phyloP scores from a whole-genome alignment of 441 rosid genomes.

The Raphanus hybrid region DNA sequence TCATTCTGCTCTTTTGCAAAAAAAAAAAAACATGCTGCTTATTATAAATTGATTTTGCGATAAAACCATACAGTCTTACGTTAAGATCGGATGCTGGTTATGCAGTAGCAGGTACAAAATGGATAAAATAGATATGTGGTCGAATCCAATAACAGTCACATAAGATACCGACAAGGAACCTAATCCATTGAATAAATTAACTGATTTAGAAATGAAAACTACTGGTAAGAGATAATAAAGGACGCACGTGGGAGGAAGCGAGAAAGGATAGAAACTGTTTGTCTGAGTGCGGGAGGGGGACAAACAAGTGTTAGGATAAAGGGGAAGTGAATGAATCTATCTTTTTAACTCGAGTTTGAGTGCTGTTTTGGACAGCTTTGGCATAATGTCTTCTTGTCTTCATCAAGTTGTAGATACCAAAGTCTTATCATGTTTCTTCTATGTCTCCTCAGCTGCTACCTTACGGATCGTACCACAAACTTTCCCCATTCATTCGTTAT shows the following conservation, averaged over 20 bases:
- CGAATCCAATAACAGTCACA: constrained; percentile 17
- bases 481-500: constrained; percentile 13
- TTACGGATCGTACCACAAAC: constrained; percentile 37
- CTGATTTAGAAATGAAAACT: constrained; percentile 15
- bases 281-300: constrained; percentile 24
- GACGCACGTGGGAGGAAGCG: constrained; percentile 32
- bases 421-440: too few relatives aligned
- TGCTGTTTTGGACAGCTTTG: too few relatives aligned
- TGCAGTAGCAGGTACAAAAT: constrained; percentile 13
- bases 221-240: constrained; percentile 21
- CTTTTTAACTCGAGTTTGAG: constrained; percentile 10
- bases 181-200: constrained; percentile 14
- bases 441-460: not conserved
- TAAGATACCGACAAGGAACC: constrained; percentile 33
- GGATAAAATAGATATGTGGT: not conserved
- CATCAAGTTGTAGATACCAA: too few relatives aligned
- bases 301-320: constrained; percentile 29
- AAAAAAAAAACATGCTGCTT: not conserved
- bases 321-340: constrained; percentile 33
- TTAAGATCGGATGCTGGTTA: not conserved
- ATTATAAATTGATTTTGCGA: too few relatives aligned
- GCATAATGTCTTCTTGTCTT: too few relatives aligned
- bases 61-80: not conserved
- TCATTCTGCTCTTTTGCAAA: too few relatives aligned
- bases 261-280: constrained; percentile 29